These are phyloP conservation scores for Eucalyptus coolabah DNA, from an alignment of 345 rosid genomes.

Conservation along the genomic window DNA sequence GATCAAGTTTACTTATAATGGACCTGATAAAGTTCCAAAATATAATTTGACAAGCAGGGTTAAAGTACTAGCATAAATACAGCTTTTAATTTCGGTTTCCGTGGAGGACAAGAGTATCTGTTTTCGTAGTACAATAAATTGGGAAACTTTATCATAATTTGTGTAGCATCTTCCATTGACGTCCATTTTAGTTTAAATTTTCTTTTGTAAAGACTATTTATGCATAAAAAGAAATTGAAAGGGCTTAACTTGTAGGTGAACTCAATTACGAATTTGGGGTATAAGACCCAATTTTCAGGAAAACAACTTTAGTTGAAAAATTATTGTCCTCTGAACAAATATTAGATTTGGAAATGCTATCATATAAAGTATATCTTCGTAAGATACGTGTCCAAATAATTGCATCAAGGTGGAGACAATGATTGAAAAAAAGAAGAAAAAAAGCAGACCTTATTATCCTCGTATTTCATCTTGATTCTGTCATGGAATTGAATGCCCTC, in stretches of 20 bases:
- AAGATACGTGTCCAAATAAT: background rate
- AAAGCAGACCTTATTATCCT: background rate
- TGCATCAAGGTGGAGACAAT: background rate
- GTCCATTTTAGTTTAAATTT: background rate
- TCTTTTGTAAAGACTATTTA: background rate
- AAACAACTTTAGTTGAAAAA: background rate
- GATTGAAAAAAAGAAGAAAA: background rate
- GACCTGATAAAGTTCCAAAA: background rate
- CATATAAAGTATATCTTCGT: background rate
- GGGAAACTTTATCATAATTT: background rate
- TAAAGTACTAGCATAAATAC: background rate
- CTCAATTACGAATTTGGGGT: background rate
- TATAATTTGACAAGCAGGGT: background rate
- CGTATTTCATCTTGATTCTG: background rate
- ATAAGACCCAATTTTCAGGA: background rate
- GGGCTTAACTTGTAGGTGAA: background rate
- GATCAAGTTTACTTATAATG: background rate
- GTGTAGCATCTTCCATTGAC: background rate
- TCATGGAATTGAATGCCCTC: background rate
- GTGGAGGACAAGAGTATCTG: background rate
- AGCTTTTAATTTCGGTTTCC: background rate
- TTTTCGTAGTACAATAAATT: background rate
- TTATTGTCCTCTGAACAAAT: background rate
- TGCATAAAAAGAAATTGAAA: background rate
- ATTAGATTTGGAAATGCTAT: background rate